Base-by-base conservation (phyloP, 1,284 basidiomycete genomes). In the Ustilago esculenta region DNA sequence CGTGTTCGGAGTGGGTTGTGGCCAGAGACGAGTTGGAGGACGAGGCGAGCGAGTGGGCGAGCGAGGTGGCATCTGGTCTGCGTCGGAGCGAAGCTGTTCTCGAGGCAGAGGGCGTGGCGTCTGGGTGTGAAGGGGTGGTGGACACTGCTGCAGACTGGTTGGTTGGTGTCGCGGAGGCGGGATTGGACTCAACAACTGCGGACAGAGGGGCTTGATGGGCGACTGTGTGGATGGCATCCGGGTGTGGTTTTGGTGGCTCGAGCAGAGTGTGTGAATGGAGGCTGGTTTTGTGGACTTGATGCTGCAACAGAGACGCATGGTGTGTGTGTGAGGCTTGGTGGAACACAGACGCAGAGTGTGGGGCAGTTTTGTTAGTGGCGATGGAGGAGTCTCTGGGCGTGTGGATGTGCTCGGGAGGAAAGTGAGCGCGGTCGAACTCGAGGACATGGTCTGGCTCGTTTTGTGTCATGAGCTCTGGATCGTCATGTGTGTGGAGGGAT, bases 341-440 rank as follows among this genome's bases (percentile, higher is more conserved):
- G 10, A n/a, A 12, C 17, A 30, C 12, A 3, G 36, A 18, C 14
- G 41, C 15, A 8, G 51, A 45, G 30, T 41, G 40, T 21, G 50
- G 21, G 11, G 30, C 36, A 9, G 41, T 41, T 23, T n/a, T n/a
- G n/a, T n/a, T n/a, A 17, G 58, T 58, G 24, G 66, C 63, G 11
- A 63, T 40, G 5, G 66, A 54, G 18, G 59, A 50, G 18, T 63
- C 41, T 5, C 59, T 39, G 4, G 46, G 30, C 20, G 23, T 29
- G 5, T 58, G 59, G 10, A 56, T 18, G 5, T 73, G 59, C 20
- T 75, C 70, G 5, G 66, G 50, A 5, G 67, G 34, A 21, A 70
- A 70, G 20, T 70, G 60, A 18, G 60, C 67, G 5, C 67, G 60
- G 33, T 58, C 67, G 17, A 70, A 70, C n/a, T 70, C 67, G 36